Base-by-base conservation (phyloP, 768 basidiomycete genomes). In the Lyophyllum shimeji region DNA sequence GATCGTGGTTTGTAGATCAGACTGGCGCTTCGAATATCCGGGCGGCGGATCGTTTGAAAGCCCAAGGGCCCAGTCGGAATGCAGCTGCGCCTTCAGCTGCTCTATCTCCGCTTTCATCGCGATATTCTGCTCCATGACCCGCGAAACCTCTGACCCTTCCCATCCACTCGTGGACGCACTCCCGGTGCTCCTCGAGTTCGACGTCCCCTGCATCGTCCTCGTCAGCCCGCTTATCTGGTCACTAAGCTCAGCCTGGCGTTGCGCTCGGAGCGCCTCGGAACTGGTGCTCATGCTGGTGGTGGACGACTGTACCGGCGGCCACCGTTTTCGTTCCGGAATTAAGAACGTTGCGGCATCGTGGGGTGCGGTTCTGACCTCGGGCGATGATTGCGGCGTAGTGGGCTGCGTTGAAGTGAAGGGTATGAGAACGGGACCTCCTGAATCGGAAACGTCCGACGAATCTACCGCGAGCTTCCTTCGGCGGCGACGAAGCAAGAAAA, bases 31-130 rank as follows among this genome's bases (percentile, higher is more conserved):
- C 13, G 56, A 50, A 24, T 64, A 64, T 21, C 44, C 58, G 0
- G 60, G 63, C 11, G 61, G 63, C 13, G 59, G 54, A 33, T 65
- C 63, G 23, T 60, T 44, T 23, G 47, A 44, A 18, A 55, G 42
- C 21, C 55, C 53, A 17, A 44, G 46, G 8, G 52, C 48, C 59
- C 57, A 46, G 13, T 49, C 43, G 11, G 52, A 56, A 17, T 44
- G 34, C 24, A 33, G 46, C 46, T 58, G 60, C 23, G 27, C 24
- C 25, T 53, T 52, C 46, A 58, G 21, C 18, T 43, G 24, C 43
- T 51, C 33, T n/a, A 60, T 59, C 23, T 59, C 53, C 17, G 44
- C 57, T 20, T 47, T 55, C 55, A 57, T 56, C n/a, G 21, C 43
- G 42, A 42, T 37, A 46, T 55, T 61, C 45, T 61, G 50, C 40